phyloP scores from a whole-genome alignment of 1,139 yeast genomes.

The Candida anutae region DNA sequence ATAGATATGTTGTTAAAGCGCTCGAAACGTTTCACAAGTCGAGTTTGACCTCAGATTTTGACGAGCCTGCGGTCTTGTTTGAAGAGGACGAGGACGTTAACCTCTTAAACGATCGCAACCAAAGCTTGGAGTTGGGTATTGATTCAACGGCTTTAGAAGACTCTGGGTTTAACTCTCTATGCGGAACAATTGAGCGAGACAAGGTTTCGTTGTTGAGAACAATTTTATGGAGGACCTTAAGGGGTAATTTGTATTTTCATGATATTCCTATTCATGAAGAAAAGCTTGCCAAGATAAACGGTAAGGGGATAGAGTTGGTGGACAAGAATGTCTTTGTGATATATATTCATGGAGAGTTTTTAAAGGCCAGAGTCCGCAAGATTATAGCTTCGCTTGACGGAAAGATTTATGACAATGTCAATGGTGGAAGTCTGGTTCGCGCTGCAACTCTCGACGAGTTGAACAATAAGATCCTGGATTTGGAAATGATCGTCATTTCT shows the following conservation, averaged over 20 bases:
- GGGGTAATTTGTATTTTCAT: slow-evolving; percentile 48
- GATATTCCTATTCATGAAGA: slow-evolving; percentile 37
- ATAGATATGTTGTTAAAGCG: slow-evolving; percentile 13
- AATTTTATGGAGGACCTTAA: slow-evolving; percentile 46
- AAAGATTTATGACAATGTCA: slow-evolving; percentile 54
- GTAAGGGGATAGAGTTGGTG: slow-evolving; percentile 39
- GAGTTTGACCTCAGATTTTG: slow-evolving; percentile 7
- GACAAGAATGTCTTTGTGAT: slow-evolving; percentile 72
- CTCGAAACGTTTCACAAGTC: slow-evolving; percentile 12
- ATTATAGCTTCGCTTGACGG: slow-evolving; percentile 86
- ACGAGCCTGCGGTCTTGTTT: slow-evolving; percentile 5
- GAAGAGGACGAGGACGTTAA: slow-evolving; percentile 29
- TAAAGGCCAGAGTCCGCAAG: slow-evolving; percentile 59
- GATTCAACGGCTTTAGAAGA: slow-evolving; percentile 30
- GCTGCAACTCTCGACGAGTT: slow-evolving; percentile 52
- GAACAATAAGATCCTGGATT: slow-evolving; percentile 41
- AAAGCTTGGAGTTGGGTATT: slow-evolving; percentile 22
- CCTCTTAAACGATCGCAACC: slow-evolving; percentile 19
- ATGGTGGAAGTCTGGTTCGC: slow-evolving; percentile 46
- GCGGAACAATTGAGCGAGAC: slow-evolving; percentile 42
- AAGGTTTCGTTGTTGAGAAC: slow-evolving; percentile 40
- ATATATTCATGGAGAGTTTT: slow-evolving; percentile 78
- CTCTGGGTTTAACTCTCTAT: slow-evolving; percentile 38
- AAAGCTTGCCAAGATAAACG: slow-evolving; percentile 25
- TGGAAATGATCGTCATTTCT: slow-evolving; percentile 52